Conservation (phyloP, 2,329 filamentous ascomycete species). For the Hymenoscyphus albidus region DNA sequence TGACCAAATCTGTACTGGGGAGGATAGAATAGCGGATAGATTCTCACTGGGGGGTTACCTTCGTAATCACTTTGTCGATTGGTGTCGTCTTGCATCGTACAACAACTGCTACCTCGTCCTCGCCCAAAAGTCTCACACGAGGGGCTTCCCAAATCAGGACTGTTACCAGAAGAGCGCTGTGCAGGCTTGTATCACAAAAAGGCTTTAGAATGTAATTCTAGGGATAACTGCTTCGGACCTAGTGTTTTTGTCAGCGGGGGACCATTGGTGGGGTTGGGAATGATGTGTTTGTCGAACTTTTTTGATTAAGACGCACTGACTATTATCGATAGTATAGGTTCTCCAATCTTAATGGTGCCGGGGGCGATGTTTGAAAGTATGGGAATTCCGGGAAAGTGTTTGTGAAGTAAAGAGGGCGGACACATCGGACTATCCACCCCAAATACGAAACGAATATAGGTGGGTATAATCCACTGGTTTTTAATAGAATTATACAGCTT, state of each 20-base stretch:
- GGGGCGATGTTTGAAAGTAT: neutral
- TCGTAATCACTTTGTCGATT: neutral
- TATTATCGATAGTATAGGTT: neutral
- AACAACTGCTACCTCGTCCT: neutral
- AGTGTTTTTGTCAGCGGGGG: neutral
- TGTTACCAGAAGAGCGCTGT: neutral
- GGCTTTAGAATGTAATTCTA: neutral
- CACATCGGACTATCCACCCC: too few species aligned
- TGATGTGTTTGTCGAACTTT: neutral
- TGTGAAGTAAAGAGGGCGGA: neutral
- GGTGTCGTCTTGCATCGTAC: neutral
- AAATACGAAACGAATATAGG: too few species aligned
- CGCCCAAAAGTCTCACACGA: neutral
- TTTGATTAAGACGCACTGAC: too few species aligned
- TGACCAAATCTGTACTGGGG: neutral
- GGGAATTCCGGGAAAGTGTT: neutral
- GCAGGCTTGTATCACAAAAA: neutral
- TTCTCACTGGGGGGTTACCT: neutral
- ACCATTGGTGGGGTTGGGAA: neutral
- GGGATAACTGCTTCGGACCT: neutral
- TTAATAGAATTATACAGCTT: too few species aligned
- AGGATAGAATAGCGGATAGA: neutral
- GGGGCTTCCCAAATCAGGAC: neutral
- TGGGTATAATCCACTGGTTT: too few species aligned
- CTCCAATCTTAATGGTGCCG: neutral